Conservation (phyloP, 2,329 filamentous ascomycete genomes). For the Sporothrix euskadiensis region DNA sequence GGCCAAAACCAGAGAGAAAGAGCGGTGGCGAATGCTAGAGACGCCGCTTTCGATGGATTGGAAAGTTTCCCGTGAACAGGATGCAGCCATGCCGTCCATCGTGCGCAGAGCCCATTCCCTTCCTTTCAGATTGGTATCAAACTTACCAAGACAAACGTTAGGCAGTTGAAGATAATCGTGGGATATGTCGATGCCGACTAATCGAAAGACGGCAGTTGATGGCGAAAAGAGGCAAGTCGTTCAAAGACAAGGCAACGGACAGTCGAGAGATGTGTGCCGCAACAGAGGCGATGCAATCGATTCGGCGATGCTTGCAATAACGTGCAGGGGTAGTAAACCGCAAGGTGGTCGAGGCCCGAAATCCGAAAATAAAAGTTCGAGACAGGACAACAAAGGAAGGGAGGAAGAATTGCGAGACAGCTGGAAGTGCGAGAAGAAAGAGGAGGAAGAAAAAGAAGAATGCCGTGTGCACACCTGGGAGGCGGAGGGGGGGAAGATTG, state of each 20-base stretch:
- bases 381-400: conserved; percentile 21
- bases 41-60: background rate
- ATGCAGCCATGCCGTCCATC: background rate
- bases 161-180: background rate
- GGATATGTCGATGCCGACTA: background rate
- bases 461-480: conserved; percentile 44
- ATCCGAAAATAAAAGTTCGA: conserved; percentile 19
- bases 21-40: background rate
- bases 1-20: background rate
- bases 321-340: background rate
- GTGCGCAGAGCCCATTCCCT: background rate
- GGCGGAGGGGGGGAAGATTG: conserved; percentile 41
- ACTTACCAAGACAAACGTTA: conserved; percentile 9
- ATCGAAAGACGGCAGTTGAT: background rate
- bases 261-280: background rate
- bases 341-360: conserved; percentile 21
- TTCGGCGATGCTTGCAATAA: background rate
- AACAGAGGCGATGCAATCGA: background rate
- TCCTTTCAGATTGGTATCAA: background rate
- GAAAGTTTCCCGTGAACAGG: too few species aligned
- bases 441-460: conserved; percentile 37
- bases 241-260: background rate
- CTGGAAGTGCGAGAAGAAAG: conserved; percentile 17
- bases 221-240: background rate
- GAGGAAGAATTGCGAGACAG: conserved; percentile 19